Evolutionary conservation across 2,329 filamentous ascomycete genomes (phyloP).

Genomic region (Colletotrichum sp.): DNA sequence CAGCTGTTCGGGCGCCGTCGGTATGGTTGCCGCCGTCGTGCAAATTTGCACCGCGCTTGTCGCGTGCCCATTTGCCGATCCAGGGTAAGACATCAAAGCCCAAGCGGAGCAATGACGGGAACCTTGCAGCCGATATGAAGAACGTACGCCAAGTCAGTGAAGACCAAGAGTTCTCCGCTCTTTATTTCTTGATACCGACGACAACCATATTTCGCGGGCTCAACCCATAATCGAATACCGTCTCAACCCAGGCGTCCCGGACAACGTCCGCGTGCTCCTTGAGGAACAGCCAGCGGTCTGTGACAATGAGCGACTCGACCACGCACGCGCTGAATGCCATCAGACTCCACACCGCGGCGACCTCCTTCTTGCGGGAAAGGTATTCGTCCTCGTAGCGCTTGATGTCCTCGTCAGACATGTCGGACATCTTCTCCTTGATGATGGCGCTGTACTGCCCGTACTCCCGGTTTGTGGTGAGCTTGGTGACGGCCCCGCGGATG

Average conservation of each 20-base stretch:
- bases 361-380: constrained; percentile 72
- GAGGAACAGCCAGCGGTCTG: constrained; percentile 88
- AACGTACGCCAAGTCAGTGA: not conserved
- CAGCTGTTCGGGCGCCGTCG: not conserved
- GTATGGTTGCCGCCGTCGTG: not conserved
- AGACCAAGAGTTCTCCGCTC: not conserved
- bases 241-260: constrained; percentile 84
- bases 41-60: not conserved
- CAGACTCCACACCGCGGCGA: constrained; percentile 88
- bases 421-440: constrained; percentile 69
- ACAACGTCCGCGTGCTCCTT: constrained; percentile 76
- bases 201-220: constrained; percentile 93
- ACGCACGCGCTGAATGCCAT: constrained; percentile 96
- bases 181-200: constrained; percentile 80
- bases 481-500: constrained; percentile 79
- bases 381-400: constrained; percentile 71
- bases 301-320: constrained; percentile 87
- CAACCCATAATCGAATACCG: constrained; percentile 85
- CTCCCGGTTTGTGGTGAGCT: constrained; percentile 65
- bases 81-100: not conserved
- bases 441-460: constrained; percentile 64
- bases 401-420: constrained; percentile 78
- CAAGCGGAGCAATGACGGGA: not conserved
- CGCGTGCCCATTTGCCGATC: not conserved
- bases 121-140: not conserved